These are phyloP conservation scores for Hamigera avellanea DNA, from an alignment of 495 filamentous ascomycete genomes.

Conservation along the genomic window DNA sequence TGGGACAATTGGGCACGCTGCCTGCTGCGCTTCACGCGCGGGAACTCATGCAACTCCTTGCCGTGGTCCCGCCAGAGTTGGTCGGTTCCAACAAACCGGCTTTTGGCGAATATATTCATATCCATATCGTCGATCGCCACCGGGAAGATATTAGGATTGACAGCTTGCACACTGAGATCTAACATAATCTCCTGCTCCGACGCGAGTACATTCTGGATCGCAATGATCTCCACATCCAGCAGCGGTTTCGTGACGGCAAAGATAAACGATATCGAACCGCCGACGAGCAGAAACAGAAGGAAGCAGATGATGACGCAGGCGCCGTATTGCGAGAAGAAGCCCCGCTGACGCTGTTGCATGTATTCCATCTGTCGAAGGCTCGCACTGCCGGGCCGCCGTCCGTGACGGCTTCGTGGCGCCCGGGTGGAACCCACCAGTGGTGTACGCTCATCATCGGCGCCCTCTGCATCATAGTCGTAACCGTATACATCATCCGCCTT, in stretches of 20 bases:
- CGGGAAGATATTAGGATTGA: constrained; percentile 85
- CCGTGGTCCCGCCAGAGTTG: constrained; percentile 58
- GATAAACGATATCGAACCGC: constrained; percentile 75
- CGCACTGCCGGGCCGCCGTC: constrained; percentile 44
- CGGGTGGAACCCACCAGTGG: constrained; percentile 65
- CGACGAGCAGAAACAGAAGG: constrained; percentile 63
- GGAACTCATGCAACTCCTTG: constrained; percentile 15
- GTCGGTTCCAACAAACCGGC: constrained; percentile 68
- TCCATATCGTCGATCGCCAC: constrained; percentile 76
- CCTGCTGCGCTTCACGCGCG: constrained; percentile 24
- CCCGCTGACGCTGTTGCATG: constrained; percentile 53
- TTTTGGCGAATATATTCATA: constrained; percentile 88
- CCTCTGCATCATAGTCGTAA: constrained; percentile 61
- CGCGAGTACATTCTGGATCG: constrained; percentile 79
- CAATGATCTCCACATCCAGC: constrained; percentile 57
- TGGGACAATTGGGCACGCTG: constrained; percentile 22
- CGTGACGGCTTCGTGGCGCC: constrained; percentile 46
- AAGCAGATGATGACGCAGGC: constrained; percentile 67
- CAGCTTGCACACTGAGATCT: constrained; percentile 74
- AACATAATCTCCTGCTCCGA: constrained; percentile 95
- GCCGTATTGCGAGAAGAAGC: constrained; percentile 59
- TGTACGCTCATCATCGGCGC: constrained; percentile 83
- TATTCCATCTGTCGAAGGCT: constrained; percentile 65
- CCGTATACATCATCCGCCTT: constrained; percentile 44
- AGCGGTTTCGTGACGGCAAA: constrained; percentile 85